phyloP scores from a whole-genome alignment of 164 flowering plant species.

The Chimonanthus praecox region DNA sequence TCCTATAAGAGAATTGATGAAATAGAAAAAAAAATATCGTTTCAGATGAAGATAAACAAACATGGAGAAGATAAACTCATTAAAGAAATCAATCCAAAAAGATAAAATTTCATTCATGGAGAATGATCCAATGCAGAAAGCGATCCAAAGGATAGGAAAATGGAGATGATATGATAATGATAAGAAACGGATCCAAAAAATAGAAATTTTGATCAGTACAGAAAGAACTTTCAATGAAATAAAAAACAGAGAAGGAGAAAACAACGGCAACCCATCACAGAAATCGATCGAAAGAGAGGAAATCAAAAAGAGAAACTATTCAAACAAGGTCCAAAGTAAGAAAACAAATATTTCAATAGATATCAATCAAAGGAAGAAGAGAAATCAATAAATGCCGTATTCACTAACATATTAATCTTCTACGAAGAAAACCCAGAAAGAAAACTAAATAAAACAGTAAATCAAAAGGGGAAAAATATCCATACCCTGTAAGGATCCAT shows the following conservation, averaged over 20 bases:
- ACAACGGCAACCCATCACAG: neutral
- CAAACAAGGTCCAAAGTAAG: neutral
- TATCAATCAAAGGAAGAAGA: neutral
- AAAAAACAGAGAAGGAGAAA: too few species aligned
- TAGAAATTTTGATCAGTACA: too few species aligned
- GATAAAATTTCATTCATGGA: neutral
- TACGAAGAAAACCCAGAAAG: constrained; percentile 1
- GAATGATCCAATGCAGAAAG: neutral
- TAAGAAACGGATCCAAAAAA: too few species aligned
- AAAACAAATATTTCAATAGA: too few species aligned
- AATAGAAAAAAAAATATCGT: too few species aligned
- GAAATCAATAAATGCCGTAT: neutral
- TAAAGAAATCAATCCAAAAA: neutral
- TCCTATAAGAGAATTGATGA: neutral
- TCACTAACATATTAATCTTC: neutral
- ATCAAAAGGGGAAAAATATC: neutral
- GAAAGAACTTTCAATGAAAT: neutral
- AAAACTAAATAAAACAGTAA: neutral
- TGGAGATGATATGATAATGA: neutral
- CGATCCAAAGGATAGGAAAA: too few species aligned
- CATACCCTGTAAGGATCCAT: constrained; percentile 84
- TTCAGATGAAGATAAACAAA: neutral
- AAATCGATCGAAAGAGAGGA: too few species aligned
- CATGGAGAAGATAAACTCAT: neutral
- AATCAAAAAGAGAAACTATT: too few species aligned